These are phyloP conservation scores for Porodaedalea pini DNA, from an alignment of 1,284 basidiomycete species.

Conservation along the genomic window DNA sequence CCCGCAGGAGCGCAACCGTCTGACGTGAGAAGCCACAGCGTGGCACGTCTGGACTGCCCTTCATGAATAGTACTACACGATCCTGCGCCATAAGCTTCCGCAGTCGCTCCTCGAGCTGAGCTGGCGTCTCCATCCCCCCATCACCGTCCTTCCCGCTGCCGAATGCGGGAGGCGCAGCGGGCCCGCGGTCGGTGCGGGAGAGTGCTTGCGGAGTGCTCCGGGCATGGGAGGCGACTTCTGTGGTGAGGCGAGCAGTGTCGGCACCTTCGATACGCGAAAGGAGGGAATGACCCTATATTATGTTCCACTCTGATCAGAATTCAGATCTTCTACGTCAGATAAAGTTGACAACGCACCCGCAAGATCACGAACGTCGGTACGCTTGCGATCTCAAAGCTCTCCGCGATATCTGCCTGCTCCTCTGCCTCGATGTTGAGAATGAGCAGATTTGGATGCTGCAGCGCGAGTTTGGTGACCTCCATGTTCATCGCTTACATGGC, in stretches of 20 bases:
- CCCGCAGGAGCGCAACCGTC: conserved; percentile 61
- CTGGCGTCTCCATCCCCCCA: conserved; percentile 54
- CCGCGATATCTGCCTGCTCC: conserved; percentile 81
- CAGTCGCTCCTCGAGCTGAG: conserved; percentile 64
- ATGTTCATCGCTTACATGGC: conserved; percentile 85
- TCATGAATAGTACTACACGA: conserved; percentile 95
- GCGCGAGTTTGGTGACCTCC: conserved; percentile 66
- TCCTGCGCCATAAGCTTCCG: conserved; percentile 64
- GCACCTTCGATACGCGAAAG: conserved; percentile 81
- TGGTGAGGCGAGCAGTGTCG: conserved; percentile 69
- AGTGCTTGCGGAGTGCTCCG: conserved; percentile 41
- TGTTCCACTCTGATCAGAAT: background rate
- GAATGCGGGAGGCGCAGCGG: conserved; percentile 29
- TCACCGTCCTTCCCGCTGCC: conserved; percentile 17
- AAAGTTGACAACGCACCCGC: conserved; percentile 43
- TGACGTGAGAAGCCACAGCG: conserved; percentile 82
- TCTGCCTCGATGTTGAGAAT: conserved; percentile 86
- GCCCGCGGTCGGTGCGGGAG: conserved; percentile 35
- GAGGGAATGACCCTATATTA: conserved; percentile 80
- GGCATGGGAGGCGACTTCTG: conserved; percentile 59
- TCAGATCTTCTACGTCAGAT: background rate
- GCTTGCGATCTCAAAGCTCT: conserved; percentile 89
- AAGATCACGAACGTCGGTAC: conserved; percentile 89
- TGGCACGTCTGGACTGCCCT: conserved; percentile 84
- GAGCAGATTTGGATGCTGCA: conserved; percentile 65